Evolutionary conservation across 1,139 yeast species (phyloP), one percentile per base, ranked within the genome.

Genomic region (Geotrichum klebahnii): DNA sequence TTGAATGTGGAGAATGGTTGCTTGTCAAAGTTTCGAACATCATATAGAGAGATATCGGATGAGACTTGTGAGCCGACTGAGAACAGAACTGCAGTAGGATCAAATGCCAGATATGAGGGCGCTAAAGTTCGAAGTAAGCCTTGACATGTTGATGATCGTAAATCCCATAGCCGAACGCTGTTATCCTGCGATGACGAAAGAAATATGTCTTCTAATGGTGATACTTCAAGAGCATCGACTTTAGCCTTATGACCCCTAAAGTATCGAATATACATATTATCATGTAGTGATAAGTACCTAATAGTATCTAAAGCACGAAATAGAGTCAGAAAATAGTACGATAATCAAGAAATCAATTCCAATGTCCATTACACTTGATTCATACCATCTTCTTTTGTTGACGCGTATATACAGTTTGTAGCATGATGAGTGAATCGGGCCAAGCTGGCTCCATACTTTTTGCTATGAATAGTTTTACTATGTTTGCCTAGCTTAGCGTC

Each of bases 381-480:
- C 31, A 83, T 77, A 43, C 84, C 84, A 62, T 90, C 81, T 57
- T 86, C 80, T 62, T 81, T 78, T 0, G 97, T 87, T 3, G 96
- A 84, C 0, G 95, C 90, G 63, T 86, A 88, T 3, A 92, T 72
- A 61, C 94, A 83, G 58, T 84, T 81, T 51, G 80, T 75, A 39
- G 81, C 83, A 42, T 78, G 76, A 61, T 88, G 96, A 0, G 96
- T 82, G 66, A 92, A 92, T 44, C 81, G 74, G 1, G 96, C 97
- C 38, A 87, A 69, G 62, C 87, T 89, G 52, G 90, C 88, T 0
- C 99, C 98, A 60, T 92, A 92, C 63, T 92, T 92, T 67, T 88
- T 92, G 22, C 95, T 83, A 57, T 80, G 84, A 4, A 87, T 76
- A 5, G 88, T 81, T 49, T 63, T 61, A 22, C 46, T 52, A 24